phyloP scores from a whole-genome alignment of 192 early-diverging fungal species.

The Mortierella claussenii region DNA sequence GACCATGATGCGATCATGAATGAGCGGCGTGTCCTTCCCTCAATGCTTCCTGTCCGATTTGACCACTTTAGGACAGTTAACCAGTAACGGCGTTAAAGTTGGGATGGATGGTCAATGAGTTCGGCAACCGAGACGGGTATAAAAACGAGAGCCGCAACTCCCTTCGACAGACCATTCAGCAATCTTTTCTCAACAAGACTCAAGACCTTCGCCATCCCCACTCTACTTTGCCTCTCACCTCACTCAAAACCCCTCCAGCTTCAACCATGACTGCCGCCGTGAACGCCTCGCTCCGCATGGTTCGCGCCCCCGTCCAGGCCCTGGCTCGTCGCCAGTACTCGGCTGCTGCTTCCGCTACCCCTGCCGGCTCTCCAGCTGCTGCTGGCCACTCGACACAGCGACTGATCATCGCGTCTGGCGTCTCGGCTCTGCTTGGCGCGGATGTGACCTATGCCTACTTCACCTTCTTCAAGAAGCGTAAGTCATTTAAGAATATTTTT shows the following conservation, averaged over 20 bases:
- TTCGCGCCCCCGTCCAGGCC: slow-evolving; percentile 13
- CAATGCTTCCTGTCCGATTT: too few species aligned
- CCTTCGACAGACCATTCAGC: too few species aligned
- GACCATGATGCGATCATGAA: too few species aligned
- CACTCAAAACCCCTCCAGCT: neutral
- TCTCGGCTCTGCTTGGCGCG: slow-evolving; percentile 10
- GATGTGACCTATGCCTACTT: slow-evolving; percentile 49
- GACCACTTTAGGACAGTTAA: too few species aligned
- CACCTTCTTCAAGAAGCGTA: slow-evolving; percentile 9
- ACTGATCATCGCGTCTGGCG: slow-evolving; percentile 10
- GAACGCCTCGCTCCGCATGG: slow-evolving; percentile 1
- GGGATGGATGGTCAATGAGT: too few species aligned
- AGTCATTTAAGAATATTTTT: too few species aligned
- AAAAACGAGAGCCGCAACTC: too few species aligned
- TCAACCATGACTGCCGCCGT: slow-evolving; percentile 6
- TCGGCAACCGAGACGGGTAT: too few species aligned
- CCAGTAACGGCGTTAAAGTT: too few species aligned
- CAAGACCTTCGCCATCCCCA: too few species aligned
- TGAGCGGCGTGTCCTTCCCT: too few species aligned
- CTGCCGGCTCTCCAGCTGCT: neutral
- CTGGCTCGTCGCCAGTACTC: slow-evolving; percentile 22
- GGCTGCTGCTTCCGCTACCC: neutral
- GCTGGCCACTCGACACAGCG: slow-evolving; percentile 22
- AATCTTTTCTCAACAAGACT: too few species aligned
- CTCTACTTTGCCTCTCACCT: neutral